Conservation (phyloP, 495 filamentous ascomycete genomes). For the Niebla homalea region DNA sequence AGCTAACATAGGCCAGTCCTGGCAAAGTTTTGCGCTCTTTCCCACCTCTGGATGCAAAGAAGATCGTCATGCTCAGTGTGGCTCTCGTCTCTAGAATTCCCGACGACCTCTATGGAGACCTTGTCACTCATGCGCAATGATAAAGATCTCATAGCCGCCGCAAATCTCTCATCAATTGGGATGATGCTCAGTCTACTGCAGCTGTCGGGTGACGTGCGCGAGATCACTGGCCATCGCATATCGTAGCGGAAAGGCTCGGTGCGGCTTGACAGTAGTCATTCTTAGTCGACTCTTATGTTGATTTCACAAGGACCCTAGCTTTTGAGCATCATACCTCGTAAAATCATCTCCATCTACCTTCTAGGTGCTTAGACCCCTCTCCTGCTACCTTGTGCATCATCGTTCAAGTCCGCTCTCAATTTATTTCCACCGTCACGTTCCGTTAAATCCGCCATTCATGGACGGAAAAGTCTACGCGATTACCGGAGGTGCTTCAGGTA, state of each 20-base stretch:
- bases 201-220: no score
- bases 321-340: no score
- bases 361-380: no score
- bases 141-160: background rate
- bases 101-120: slow-evolving; percentile 73
- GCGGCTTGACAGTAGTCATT: no score
- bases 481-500: slow-evolving; percentile 42
- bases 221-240: no score
- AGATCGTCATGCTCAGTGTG: slow-evolving; percentile 67
- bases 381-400: background rate
- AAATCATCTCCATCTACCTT: background rate
- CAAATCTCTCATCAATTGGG: no score
- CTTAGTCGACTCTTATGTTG: no score
- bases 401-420: background rate
- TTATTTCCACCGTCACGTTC: background rate
- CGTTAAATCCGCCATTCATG: background rate
- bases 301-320: no score
- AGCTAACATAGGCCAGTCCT: slow-evolving; percentile 41
- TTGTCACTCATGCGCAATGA: slow-evolving; percentile 75
- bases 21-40: slow-evolving; percentile 87
- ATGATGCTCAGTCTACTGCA: no score
- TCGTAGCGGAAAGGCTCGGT: no score
- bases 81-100: slow-evolving; percentile 75
- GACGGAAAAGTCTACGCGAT: slow-evolving; percentile 37
- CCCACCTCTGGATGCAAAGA: slow-evolving; percentile 66